A percentile compares a stretch with the other conserved stretches of the same genome.
These are phyloP conservation scores for Xylariaceae sp. DNA, from an alignment of 2,329 filamentous ascomycete species.

Conservation along the genomic window DNA sequence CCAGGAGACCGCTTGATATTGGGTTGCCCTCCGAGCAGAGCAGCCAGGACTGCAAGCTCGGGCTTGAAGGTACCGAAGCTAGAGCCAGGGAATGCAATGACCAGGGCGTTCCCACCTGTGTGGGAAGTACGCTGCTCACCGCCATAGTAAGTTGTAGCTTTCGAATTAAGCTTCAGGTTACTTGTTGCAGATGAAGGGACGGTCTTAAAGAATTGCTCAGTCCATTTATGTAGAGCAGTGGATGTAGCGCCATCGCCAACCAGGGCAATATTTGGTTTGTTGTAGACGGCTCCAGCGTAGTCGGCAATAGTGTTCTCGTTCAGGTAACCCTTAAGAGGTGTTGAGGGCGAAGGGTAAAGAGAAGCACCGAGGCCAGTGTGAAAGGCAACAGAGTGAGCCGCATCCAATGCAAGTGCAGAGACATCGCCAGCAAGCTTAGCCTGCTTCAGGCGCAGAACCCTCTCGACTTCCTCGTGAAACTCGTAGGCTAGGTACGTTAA, in stretches of 20 bases:
- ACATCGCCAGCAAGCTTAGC: constrained; percentile 69
- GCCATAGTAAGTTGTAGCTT: constrained; percentile 85
- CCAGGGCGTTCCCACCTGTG: constrained; percentile 77
- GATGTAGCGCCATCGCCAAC: constrained; percentile 87
- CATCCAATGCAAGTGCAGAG: constrained; percentile 77
- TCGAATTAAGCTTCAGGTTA: constrained; percentile 61
- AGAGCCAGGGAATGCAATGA: constrained; percentile 92
- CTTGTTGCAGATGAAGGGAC: constrained; percentile 61
- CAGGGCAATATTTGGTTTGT: constrained; percentile 88
- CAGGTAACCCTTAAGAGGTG: constrained; percentile 80
- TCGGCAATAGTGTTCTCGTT: constrained; percentile 74
- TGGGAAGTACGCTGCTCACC: constrained; percentile 91
- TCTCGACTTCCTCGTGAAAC: constrained; percentile 85
- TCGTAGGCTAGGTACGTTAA: constrained; percentile 70
- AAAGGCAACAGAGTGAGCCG: constrained; percentile 65
- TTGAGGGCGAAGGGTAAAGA: constrained; percentile 73
- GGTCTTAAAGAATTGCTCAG: constrained; percentile 86
- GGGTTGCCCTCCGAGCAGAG: constrained; percentile 87
- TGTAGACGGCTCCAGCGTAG: constrained; percentile 80
- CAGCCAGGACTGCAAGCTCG: constrained; percentile 83
- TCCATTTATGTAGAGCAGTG: constrained; percentile 82
- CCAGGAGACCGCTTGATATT: constrained; percentile 95
- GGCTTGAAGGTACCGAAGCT: constrained; percentile 84
- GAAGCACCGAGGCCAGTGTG: constrained; percentile 85
- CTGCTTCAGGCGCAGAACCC: constrained; percentile 78